Base-by-base conservation (phyloP, 495 filamentous ascomycete genomes). In the Lentithecium fluviatile region DNA sequence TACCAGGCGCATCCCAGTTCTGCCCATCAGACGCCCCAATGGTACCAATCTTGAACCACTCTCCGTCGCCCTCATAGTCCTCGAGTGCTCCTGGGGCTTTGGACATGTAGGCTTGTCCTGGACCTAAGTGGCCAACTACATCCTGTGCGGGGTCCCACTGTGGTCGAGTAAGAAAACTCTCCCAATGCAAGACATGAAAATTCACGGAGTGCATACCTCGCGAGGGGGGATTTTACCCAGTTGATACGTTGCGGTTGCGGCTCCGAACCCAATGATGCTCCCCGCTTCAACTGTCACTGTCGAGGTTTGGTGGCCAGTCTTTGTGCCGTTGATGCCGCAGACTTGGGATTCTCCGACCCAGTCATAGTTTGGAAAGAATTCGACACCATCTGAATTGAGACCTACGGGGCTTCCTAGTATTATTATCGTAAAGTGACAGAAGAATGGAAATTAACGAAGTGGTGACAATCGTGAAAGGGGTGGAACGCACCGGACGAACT, bases 31-130 rank as follows among this genome's bases (percentile, higher is more conserved):
- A 26, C 24, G 46, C 21, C 1, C 47, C 49, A 13, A 7, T 51
- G 1, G 12, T 11, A 1, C 20, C 46, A 21, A 60, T 52, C 23
- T 52, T 60, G 56, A 60, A 60, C 46, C 56, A 60, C 5, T 60
- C 47, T 6, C 56, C 56, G 43, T 60, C 56, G 3, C 56, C 56
- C 13, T 13, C 34, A 36, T 60, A 60, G 15, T 13, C 26, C 26
- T 60, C 56, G 3, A 60, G 37, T 32, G 37, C 56, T 1, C n/a
- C 48, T 8, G 48, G 48, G 15, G 46, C 56, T 32, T 45, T 23
- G 17, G 56, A 60, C 29, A 60, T 26, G 48, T 60, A 60, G 6
- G 48, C 56, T 42, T 42, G 29, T 4, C 21, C 32, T 47, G 8
- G 48, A 34, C 10, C 56, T 47, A 11, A 6, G 20, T 60, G 56